Percentiles rank a stretch among this genome's conserved stretches.
These are phyloP conservation scores for Hymenotorrendiella dingleyae DNA, from an alignment of 2,329 filamentous ascomycete species.

Conservation along the genomic window DNA sequence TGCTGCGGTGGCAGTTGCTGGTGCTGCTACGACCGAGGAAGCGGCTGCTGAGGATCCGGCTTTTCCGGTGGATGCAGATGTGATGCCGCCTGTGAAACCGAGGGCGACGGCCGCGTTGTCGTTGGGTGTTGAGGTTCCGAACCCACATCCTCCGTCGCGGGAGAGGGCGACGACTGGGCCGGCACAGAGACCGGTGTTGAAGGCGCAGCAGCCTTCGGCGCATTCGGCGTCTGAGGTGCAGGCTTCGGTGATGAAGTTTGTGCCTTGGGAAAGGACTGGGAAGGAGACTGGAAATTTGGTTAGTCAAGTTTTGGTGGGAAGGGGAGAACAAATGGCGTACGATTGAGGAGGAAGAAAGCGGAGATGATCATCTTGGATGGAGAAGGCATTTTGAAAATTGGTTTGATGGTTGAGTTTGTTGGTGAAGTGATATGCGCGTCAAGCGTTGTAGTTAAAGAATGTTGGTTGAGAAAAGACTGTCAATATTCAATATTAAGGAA, in stretches of 20 bases:
- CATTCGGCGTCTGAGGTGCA: conserved; percentile 14
- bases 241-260: conserved; percentile 9
- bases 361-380: conserved; percentile 3
- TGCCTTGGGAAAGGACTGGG: conserved; percentile 5
- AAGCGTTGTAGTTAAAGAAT: background rate
- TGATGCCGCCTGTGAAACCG: conserved; percentile 6
- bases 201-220: conserved; percentile 11
- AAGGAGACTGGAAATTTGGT: background rate
- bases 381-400: conserved; percentile 5
- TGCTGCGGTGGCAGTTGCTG: background rate
- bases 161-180: conserved; percentile 31
- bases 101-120: conserved; percentile 9
- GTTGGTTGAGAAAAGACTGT: background rate
- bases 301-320: background rate
- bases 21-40: background rate
- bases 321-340: background rate
- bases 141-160: conserved; percentile 33
- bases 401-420: background rate
- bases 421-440: background rate
- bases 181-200: conserved; percentile 27
- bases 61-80: background rate
- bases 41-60: background rate
- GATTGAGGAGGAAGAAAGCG: conserved; percentile 6
- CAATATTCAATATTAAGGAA: conserved; percentile 5
- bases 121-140: conserved; percentile 16